These are phyloP conservation scores for Allium fistulosum DNA, from an alignment of 106 monocot species.

Conservation along the genomic window DNA sequence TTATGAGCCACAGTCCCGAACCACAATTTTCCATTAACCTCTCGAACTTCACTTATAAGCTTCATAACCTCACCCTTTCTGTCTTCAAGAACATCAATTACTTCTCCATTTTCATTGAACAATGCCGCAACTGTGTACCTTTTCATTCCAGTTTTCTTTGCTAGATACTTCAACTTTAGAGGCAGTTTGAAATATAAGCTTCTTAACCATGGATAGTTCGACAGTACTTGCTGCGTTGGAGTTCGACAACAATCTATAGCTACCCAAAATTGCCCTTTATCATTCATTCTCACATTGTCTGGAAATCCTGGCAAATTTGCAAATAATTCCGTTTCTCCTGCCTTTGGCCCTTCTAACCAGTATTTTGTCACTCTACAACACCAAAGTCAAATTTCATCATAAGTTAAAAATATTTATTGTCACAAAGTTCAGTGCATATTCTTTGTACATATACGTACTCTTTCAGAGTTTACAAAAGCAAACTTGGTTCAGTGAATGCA, in stretches of 20 bases:
- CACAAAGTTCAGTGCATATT: too few relatives aligned
- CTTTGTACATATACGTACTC: too few relatives aligned
- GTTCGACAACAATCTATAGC: slow-evolving; percentile 91
- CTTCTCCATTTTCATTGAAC: slow-evolving; percentile 39
- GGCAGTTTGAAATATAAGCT: slow-evolving; percentile 82
- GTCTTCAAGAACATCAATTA: slow-evolving; percentile 71
- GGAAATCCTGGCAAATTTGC: slow-evolving; percentile 87
- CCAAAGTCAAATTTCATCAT: too few relatives aligned
- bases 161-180: slow-evolving; percentile 37
- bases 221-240: slow-evolving; percentile 41
- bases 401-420: too few relatives aligned
- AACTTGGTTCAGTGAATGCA: too few relatives aligned
- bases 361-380: slow-evolving; percentile 68
- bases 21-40: slow-evolving; percentile 81
- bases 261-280: slow-evolving; percentile 78
- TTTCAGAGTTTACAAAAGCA: too few relatives aligned
- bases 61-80: slow-evolving; percentile 54
- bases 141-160: slow-evolving; percentile 29
- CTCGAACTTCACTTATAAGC: slow-evolving; percentile 80
- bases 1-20: slow-evolving; percentile 92
- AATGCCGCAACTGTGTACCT: slow-evolving; percentile 73
- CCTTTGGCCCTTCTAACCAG: slow-evolving; percentile 62
- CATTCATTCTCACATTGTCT: slow-evolving; percentile 71
- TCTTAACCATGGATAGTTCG: slow-evolving; percentile 66
- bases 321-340: slow-evolving; percentile 46